phyloP scores from a whole-genome alignment of 1,284 basidiomycete genomes.

The Puccinia novopanici region DNA sequence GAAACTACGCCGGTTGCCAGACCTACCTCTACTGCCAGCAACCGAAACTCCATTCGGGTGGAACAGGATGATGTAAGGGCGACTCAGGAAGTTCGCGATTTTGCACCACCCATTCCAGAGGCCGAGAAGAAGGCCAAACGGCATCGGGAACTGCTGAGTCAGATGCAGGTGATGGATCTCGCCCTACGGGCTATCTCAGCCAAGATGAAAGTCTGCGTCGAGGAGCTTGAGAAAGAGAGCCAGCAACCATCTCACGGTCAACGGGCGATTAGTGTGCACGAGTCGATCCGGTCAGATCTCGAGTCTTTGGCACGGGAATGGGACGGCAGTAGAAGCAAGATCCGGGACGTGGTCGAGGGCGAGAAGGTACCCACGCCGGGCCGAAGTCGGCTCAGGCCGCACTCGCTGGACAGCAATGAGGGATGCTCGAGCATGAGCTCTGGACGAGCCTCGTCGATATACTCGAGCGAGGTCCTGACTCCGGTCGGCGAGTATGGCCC shows the following conservation, averaged over 20 bases:
- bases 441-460: slow-evolving; percentile 31
- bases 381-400: slow-evolving; percentile 11
- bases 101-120: slow-evolving; percentile 28
- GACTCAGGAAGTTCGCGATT: background rate
- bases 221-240: background rate
- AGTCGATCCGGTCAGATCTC: slow-evolving; percentile 36
- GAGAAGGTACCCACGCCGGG: slow-evolving; percentile 2
- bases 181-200: slow-evolving; percentile 27
- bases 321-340: slow-evolving; percentile 35
- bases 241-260: slow-evolving; percentile 1
- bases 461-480: slow-evolving; percentile 25
- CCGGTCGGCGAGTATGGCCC: slow-evolving; percentile 21
- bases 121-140: background rate
- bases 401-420: slow-evolving; percentile 41
- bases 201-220: slow-evolving; percentile 35
- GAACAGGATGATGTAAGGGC: background rate
- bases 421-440: slow-evolving; percentile 23
- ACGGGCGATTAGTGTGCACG: slow-evolving; percentile 15
- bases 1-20: background rate
- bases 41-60: background rate
- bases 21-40: background rate
- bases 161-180: slow-evolving; percentile 24
- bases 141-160: slow-evolving; percentile 1
- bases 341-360: slow-evolving; percentile 13
- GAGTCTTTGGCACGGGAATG: slow-evolving; percentile 36